Evolutionary conservation across 78 protist species (phyloP).

Genomic region (Monocercomonoides exilis): DNA sequence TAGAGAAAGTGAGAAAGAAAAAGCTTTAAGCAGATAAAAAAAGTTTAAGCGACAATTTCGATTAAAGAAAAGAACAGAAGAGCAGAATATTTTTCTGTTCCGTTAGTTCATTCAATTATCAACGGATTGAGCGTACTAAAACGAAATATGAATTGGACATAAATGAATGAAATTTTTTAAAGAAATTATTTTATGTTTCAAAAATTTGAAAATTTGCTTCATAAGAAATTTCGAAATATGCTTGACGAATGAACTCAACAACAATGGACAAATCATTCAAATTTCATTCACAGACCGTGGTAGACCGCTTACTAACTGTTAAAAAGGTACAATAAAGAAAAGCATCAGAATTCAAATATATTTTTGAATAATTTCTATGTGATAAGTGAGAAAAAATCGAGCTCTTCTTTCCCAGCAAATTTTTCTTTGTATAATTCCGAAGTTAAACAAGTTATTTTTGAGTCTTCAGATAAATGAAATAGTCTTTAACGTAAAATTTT

Average conservation of each 20-base stretch:
- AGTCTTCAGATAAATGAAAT: neutral
- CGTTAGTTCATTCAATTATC: conserved; percentile 96
- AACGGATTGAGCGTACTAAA: neutral
- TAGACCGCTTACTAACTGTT: conserved; percentile 84
- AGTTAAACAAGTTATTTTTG: conserved; percentile 62
- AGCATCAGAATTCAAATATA: too few relatives aligned
- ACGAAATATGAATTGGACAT: neutral
- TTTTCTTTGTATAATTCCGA: conserved; percentile 76
- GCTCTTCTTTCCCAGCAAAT: conserved; percentile 84
- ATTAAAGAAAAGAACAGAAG: conserved; percentile 89
- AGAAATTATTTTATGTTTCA: conserved; percentile 88
- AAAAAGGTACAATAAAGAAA: conserved; percentile 78
- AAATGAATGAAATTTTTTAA: conserved; percentile 31
- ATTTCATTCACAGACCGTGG: conserved; percentile 90
- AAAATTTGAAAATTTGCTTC: conserved; percentile 65
- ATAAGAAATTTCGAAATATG: conserved; percentile 67
- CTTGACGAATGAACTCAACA: conserved; percentile 77
- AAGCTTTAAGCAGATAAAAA: conserved; percentile 75
- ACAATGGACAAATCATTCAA: conserved; percentile 68
- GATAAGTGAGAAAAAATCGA: neutral
- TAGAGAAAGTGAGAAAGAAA: conserved; percentile 90
- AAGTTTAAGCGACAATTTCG: conserved; percentile 85
- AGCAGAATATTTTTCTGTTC: conserved; percentile 85
- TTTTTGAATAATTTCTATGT: conserved; percentile 57
- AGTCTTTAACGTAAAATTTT: too few relatives aligned